Evolutionary conservation across 2,329 filamentous ascomycete species (phyloP), one percentile per base, ranked within the genome.

Genomic region (Madurella mycetomatis): DNA sequence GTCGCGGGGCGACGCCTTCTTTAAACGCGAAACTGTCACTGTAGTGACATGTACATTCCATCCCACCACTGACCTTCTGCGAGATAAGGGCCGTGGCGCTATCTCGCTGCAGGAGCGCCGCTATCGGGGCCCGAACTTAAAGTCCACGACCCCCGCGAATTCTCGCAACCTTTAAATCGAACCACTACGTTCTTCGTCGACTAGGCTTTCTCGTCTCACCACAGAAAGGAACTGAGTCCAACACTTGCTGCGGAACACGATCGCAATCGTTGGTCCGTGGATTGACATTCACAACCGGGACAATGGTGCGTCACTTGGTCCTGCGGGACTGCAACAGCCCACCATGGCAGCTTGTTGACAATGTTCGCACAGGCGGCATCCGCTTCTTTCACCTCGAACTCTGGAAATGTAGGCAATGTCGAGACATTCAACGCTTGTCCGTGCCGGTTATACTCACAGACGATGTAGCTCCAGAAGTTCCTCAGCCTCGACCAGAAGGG

Each of bases 401-500:
- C 34, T 37, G 34, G 34, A 37, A 37, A 37, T 37, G 34, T 37
- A 15, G 13, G 34, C 34, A 37, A 12, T 34, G 31, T 34, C 34
- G 34, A 37, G 34, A 37, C 34, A 2, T 4, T 15, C 34, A 4
- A 11, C 11, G 34, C 3, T 37, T 37, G 34, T 15, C 34, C 4
- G 13, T 37, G 4, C 13, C 9, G 34, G 13, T 37, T 15, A 15
- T 37, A 11, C 13, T 37, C 9, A 37, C 34, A 37, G 34, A 12
- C 34, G 11, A 15, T 37, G 9, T 37, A 95, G 90, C 85, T 96
- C 73, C 78, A 87, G 74, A 96, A 96, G 77, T 97, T 92, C 82
- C 85, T 94, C 77, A 79, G 80, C 69, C 88, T 97, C 68, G 86
- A 91, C 73, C 92, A 97, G 80, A 89, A 87, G 73, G 92, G 91